Evolutionary conservation across 345 rosid species (phyloP).

Genomic region (Erysimum cheiranthoides): DNA sequence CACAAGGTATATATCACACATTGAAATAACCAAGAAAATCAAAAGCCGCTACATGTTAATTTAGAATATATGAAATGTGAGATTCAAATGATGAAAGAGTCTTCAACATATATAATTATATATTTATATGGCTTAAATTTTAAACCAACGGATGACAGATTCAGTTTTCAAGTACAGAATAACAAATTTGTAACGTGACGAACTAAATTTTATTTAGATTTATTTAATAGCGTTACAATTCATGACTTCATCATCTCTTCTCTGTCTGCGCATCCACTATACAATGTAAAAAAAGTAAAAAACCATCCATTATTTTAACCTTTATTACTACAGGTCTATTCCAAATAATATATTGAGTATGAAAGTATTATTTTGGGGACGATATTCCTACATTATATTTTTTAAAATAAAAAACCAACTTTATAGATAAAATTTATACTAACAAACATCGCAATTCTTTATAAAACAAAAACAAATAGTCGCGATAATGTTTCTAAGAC

Average conservation of each 20-base stretch:
- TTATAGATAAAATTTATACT: too few species aligned
- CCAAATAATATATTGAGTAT: not conserved
- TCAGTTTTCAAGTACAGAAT: not conserved
- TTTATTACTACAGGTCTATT: not conserved
- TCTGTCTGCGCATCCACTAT: not conserved
- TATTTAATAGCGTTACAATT: not conserved
- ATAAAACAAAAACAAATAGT: too few species aligned
- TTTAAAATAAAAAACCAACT: too few species aligned
- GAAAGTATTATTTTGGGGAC: not conserved
- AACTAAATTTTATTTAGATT: not conserved
- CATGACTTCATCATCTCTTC: slow-evolving; percentile 12
- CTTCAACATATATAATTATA: too few species aligned
- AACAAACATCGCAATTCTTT: too few species aligned
- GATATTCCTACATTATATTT: too few species aligned
- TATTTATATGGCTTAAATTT: too few species aligned
- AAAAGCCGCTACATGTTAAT: not conserved
- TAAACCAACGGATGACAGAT: not conserved
- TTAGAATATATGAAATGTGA: too few species aligned
- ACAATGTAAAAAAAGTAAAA: slow-evolving; percentile 4
- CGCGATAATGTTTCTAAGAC: too few species aligned
- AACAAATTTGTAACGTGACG: not conserved
- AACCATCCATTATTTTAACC: not conserved
- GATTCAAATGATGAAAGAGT: too few species aligned
- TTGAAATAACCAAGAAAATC: not conserved
- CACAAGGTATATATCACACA: not conserved